Conservation (phyloP, 306 rosid species). For the Neltuma alba region DNA sequence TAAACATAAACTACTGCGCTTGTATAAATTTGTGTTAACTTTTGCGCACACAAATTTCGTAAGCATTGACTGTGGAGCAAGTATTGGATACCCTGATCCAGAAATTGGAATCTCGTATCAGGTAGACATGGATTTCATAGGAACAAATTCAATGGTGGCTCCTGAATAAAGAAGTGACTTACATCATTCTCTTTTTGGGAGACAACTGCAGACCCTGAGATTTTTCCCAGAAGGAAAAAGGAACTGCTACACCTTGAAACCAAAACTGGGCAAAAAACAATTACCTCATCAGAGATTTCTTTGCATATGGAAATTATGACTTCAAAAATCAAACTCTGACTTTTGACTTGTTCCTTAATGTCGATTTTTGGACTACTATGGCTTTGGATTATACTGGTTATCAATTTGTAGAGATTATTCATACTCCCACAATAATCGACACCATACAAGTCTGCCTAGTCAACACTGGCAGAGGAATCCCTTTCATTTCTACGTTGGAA, state of each 20-base stretch:
- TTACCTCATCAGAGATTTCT: conserved; percentile 47
- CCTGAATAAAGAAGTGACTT: background rate
- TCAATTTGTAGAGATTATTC: conserved; percentile 11
- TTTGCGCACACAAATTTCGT: background rate
- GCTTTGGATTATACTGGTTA: no score
- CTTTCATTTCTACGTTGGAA: conserved; percentile 49
- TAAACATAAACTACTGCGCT: no score
- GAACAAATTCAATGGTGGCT: background rate
- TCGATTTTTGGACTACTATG: conserved; percentile 19
- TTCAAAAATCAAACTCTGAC: conserved; percentile 8
- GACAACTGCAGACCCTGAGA: conserved; percentile 30
- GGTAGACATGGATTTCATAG: background rate
- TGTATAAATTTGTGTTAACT: no score
- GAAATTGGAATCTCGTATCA: background rate
- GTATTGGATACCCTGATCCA: background rate
- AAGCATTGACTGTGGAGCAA: conserved; percentile 14
- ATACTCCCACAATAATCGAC: conserved; percentile 38
- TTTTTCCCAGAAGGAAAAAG: conserved; percentile 44
- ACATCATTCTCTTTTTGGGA: background rate
- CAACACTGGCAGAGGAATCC: conserved; percentile 31
- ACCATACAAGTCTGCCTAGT: conserved; percentile 44
- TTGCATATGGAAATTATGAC: conserved; percentile 47
- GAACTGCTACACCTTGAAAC: conserved; percentile 46
- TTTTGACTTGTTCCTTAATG: conserved; percentile 46
- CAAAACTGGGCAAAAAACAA: conserved; percentile 31